These are phyloP conservation scores for Mercurialis annua DNA, from an alignment of 345 rosid species.

Conservation along the genomic window DNA sequence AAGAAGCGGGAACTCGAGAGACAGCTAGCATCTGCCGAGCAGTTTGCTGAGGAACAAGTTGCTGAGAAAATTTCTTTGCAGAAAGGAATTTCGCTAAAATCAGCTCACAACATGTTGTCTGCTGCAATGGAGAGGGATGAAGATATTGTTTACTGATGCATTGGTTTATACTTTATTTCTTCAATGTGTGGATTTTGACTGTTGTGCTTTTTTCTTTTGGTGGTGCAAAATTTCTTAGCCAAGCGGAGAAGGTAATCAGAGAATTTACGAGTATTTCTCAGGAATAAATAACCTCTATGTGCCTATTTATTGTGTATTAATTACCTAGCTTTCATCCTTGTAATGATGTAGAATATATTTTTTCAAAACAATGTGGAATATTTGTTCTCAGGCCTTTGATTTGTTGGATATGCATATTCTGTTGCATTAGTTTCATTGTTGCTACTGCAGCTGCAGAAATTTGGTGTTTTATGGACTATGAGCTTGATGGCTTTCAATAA, in stretches of 20 bases:
- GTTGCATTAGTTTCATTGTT: too few species aligned
- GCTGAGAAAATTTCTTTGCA: conserved; percentile 68
- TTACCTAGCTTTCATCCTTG: neutral
- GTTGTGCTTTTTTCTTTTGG: too few species aligned
- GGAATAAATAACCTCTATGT: neutral
- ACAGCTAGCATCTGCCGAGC: conserved; percentile 46
- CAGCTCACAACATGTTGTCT: conserved; percentile 60
- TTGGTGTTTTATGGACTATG: too few species aligned
- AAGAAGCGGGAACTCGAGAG: conserved; percentile 74
- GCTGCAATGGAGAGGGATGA: conserved; percentile 59
- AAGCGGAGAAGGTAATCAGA: too few species aligned
- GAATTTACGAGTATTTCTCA: too few species aligned
- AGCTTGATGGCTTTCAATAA: too few species aligned
- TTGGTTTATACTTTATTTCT: conserved; percentile 12
- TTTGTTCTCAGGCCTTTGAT: neutral
- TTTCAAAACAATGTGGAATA: neutral
- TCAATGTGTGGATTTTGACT: conserved; percentile 21
- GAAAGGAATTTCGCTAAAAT: conserved; percentile 56
- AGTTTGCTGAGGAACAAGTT: conserved; percentile 65
- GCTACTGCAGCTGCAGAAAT: too few species aligned
- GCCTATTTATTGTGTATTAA: conserved; percentile 24
- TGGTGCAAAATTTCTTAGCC: too few species aligned
- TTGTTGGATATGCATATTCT: neutral
- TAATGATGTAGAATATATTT: too few species aligned
- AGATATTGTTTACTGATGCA: conserved; percentile 72